These are phyloP conservation scores for Ceratocystis eucalypticola DNA, from an alignment of 2,329 filamentous ascomycete genomes.

Conservation along the genomic window DNA sequence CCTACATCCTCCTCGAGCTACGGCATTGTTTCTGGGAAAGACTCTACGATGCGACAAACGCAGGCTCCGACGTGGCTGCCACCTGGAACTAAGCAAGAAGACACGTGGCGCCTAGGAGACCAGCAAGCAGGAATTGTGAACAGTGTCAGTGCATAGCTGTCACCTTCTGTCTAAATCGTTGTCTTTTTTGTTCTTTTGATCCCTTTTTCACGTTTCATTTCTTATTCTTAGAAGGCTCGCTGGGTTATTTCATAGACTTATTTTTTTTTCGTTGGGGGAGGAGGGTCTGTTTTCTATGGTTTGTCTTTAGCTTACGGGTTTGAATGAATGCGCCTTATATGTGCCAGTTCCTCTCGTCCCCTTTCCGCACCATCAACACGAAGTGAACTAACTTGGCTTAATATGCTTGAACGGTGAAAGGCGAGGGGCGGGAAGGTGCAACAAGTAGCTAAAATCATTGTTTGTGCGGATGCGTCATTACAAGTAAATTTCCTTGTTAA, in stretches of 20 bases:
- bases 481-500: neutral
- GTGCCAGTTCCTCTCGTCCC: neutral
- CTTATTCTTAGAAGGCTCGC: constrained; percentile 2
- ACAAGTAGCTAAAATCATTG: neutral
- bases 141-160: constrained; percentile 22
- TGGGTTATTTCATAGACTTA: constrained; percentile 7
- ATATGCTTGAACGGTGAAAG: no score
- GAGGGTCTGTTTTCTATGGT: constrained; percentile 3
- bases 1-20: constrained; percentile 10
- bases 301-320: neutral
- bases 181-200: constrained; percentile 27
- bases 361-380: neutral
- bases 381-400: neutral
- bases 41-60: neutral
- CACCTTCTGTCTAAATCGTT: constrained; percentile 11
- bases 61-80: constrained; percentile 47
- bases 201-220: constrained; percentile 22
- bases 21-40: constrained; percentile 1
- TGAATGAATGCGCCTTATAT: constrained; percentile 1
- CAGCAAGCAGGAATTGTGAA: constrained; percentile 19
- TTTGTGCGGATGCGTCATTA: neutral
- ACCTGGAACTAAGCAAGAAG: constrained; percentile 71
- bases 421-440: neutral
- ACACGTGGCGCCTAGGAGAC: constrained; percentile 53
- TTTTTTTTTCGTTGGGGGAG: neutral